Evolutionary conservation across 169 alveolate species (phyloP), one percentile per base, ranked within the genome.

Genomic region (Plasmodium vivax): DNA sequence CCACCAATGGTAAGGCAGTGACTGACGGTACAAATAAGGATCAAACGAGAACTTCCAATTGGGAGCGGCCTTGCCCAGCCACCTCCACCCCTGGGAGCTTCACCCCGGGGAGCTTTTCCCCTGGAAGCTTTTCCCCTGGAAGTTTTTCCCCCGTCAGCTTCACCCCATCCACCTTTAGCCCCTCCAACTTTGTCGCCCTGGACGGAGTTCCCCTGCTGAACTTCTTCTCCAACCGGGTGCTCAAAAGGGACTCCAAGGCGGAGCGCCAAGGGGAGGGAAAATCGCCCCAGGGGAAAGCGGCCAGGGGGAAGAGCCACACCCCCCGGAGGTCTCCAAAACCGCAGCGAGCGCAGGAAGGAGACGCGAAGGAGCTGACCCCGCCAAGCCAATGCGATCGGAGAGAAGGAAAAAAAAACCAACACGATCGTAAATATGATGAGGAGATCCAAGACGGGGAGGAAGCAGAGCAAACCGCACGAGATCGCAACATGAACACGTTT

Each of bases 181-280:
- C 62, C 9, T 51, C 62, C 9, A 51, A 51, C 32, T 90, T 90
- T 36, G 68, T 41, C 5, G 54, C 23, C 23, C 56, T 90, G 3
- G 94, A 90, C 51, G 94, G 94, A 14, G 84, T 30, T 5, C 58
- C 94, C 32, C 73, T 90, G 10, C 83, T 90, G 12, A 90, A 90
- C 51, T 90, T 90, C 51, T 90, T 90, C 56, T 80, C 94, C 8
- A 80, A 62, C 51, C 81, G 73, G 16, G 45, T 87, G 3, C 71
- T 71, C 2, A 75, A 75, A 27, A 87, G 82, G 19, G 71, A 34
- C 23, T 19, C 1, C 73, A 47, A 34, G 6, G 2, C 41, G 30
- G 38, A 4, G 3, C 23, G 12, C 9, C 71, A 32, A 82, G 32
- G 19, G 43, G 72, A 16, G 32, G 38, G 51, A 34, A 51, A 32